Evolutionary conservation across 2,329 filamentous ascomycete species (phyloP), one percentile per base, ranked within the genome.

Genomic region (Aspergillus sp.): DNA sequence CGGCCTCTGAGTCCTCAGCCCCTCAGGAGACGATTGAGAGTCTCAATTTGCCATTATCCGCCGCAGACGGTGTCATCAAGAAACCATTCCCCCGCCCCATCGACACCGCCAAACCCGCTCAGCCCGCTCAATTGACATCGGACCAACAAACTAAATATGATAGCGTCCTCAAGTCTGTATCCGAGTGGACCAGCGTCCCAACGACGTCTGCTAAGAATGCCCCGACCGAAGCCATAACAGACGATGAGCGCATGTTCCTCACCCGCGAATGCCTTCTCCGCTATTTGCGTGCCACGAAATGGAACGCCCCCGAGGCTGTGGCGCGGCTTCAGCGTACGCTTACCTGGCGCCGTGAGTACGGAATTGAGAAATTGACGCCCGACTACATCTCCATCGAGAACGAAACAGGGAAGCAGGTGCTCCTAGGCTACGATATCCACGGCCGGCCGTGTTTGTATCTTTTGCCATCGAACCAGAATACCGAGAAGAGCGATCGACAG

Each of bases 381-480:
- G 93, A 97, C 8, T 90, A 96, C 77, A 93, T 98, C 69, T 91
- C 90, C 1, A 86, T 90, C 12, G 95, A 99, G 80, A 96, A 97
- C 74, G 92, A 93, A 79, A 98, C 93, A 9, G 95, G 95, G 65
- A 99, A 99, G 81, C 93, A 98, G 75, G 83, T 96, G 57, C 82
- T 96, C 57, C 76, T 95, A 19, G 95, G 95, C 43, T 99, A 87
- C 75, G 95, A 99, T 78, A 90, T 88, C 58, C 80, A 91, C 60
- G 89, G 84, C 50, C 83, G 93, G n/a, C 91, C 93, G 2, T 97
- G 93, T 74, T 86, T 95, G 69, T 97, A 97, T 77, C 84, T 99
- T 59, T 89, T 90, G 71, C 95, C 95, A 1, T 90, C 88, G 33
- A 87, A 89, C 65, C 95, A 99, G 78, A 99, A 99, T 80, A 98